Evolutionary conservation across 148 eudicot genomes (phyloP).

Genomic region (Pouteria glomerata): DNA sequence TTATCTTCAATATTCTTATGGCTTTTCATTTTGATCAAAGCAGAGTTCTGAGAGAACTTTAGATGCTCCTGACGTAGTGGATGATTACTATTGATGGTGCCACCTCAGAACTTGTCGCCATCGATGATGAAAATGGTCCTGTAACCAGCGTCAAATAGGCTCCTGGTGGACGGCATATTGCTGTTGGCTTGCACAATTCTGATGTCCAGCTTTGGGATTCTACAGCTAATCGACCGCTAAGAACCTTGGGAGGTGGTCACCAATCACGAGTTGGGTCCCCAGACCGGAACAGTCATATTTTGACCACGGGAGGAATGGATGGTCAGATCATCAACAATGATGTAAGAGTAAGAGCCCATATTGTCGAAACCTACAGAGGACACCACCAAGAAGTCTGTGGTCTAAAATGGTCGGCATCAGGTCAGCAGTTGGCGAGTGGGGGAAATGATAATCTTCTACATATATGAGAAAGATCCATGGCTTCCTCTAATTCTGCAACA

Average conservation of each 20-base stretch:
- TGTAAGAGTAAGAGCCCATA: conserved; percentile 57
- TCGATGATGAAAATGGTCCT: conserved; percentile 86
- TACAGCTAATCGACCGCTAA: conserved; percentile 65
- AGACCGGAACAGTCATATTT: conserved; percentile 87
- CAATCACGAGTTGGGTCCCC: conserved; percentile 69
- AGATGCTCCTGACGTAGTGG: conserved; percentile 85
- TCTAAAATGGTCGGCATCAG: conserved; percentile 87
- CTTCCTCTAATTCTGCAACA: conserved; percentile 63
- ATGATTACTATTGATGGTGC: conserved; percentile 80
- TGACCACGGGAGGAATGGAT: conserved; percentile 91
- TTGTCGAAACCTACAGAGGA: conserved; percentile 70
- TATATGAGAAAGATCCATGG: conserved; percentile 78
- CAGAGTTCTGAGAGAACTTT: conserved; percentile 89
- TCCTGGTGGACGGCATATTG: conserved; percentile 87
- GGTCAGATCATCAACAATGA: conserved; percentile 74
- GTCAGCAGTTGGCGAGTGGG: conserved; percentile 85
- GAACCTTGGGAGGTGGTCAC: conserved; percentile 81
- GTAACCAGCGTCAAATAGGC: conserved; percentile 97
- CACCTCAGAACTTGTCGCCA: conserved; percentile 70
- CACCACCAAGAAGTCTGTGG: conserved; percentile 94
- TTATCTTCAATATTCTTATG: background rate
- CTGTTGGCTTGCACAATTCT: conserved; percentile 76
- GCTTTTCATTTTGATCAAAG: conserved; percentile 9
- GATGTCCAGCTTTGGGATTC: conserved; percentile 98
- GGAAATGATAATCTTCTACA: conserved; percentile 87